Evolutionary conservation across 768 basidiomycete species (phyloP).

Genomic region (Tremella yokohamensis): DNA sequence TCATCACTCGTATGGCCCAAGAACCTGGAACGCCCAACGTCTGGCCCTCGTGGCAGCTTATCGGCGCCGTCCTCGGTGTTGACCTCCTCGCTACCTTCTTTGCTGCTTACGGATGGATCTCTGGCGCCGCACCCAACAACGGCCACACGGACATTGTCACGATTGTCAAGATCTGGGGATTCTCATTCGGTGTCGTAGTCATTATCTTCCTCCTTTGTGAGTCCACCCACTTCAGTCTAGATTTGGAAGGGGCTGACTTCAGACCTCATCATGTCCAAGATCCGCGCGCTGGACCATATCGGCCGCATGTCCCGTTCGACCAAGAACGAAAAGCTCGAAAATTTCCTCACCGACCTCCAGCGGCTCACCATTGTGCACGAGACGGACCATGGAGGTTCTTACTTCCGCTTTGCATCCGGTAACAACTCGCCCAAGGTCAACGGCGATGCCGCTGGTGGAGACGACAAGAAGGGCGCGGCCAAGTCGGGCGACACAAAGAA

Average conservation of each 20-base stretch:
- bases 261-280: conserved; percentile 53
- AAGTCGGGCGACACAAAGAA: conserved; percentile 19
- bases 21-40: conserved; percentile 47
- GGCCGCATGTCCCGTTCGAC: conserved; percentile 50
- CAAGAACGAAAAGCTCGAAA: conserved; percentile 52
- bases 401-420: conserved; percentile 31
- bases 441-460: conserved; percentile 10
- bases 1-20: conserved; percentile 51
- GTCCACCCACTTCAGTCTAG: conserved; percentile 9
- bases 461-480: conserved; percentile 16
- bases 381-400: conserved; percentile 26
- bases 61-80: conserved; percentile 48
- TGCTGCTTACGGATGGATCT: conserved; percentile 54
- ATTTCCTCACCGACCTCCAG: conserved; percentile 53
- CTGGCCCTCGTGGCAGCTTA: conserved; percentile 54
- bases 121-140: conserved; percentile 40
- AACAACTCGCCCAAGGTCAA: conserved; percentile 11
- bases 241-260: not conserved
- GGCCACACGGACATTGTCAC: conserved; percentile 54
- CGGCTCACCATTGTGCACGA: conserved; percentile 55
- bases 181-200: conserved; percentile 53
- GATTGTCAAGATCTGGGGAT: conserved; percentile 54
- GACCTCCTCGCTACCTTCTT: conserved; percentile 55
- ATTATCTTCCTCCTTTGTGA: conserved; percentile 51
- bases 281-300: conserved; percentile 53